A percentile compares a stretch with the other conserved stretches of the same genome.
Evolutionary conservation across 495 filamentous ascomycete genomes (phyloP).

Genomic region (Copromyces sp.): DNA sequence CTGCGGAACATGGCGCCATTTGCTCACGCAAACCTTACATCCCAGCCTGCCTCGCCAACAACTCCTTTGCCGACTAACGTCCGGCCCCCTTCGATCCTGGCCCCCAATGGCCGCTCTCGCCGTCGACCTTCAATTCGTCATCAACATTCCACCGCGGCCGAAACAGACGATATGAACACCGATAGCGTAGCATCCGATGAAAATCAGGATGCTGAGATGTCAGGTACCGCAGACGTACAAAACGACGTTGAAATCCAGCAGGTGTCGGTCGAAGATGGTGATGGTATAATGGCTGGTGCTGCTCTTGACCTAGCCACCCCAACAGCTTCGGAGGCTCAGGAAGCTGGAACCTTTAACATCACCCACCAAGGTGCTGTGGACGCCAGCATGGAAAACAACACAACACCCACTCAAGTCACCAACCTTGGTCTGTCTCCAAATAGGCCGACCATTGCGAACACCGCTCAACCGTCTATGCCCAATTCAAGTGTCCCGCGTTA

Average conservation of each 20-base stretch:
- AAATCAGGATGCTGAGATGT: conserved; percentile 51
- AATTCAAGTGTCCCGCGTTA: conserved; percentile 60
- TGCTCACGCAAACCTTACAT: conserved; percentile 58
- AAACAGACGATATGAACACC: conserved; percentile 73
- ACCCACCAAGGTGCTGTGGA: conserved; percentile 83
- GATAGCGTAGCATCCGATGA: conserved; percentile 68
- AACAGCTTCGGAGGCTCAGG: conserved; percentile 71
- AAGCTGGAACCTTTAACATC: conserved; percentile 88
- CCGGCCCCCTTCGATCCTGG: conserved; percentile 39
- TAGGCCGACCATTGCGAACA: conserved; percentile 60
- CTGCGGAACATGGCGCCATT: conserved; percentile 76
- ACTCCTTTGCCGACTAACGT: conserved; percentile 66
- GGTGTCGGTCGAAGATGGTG: conserved; percentile 64
- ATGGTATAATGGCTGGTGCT: conserved; percentile 65
- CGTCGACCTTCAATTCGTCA: conserved; percentile 75
- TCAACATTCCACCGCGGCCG: conserved; percentile 75
- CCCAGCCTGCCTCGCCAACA: conserved; percentile 88
- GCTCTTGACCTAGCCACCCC: conserved; percentile 64
- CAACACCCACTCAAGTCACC: conserved; percentile 39
- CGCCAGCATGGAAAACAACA: conserved; percentile 68
- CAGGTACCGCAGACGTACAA: conserved; percentile 70
- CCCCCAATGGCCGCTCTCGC: conserved; percentile 32
- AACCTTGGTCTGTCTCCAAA: conserved; percentile 68
- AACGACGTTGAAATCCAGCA: conserved; percentile 69
- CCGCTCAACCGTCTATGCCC: conserved; percentile 57